phyloP scores from a whole-genome alignment of 371 early-diverging fungal genomes.

The Apophysomyces sp. region DNA sequence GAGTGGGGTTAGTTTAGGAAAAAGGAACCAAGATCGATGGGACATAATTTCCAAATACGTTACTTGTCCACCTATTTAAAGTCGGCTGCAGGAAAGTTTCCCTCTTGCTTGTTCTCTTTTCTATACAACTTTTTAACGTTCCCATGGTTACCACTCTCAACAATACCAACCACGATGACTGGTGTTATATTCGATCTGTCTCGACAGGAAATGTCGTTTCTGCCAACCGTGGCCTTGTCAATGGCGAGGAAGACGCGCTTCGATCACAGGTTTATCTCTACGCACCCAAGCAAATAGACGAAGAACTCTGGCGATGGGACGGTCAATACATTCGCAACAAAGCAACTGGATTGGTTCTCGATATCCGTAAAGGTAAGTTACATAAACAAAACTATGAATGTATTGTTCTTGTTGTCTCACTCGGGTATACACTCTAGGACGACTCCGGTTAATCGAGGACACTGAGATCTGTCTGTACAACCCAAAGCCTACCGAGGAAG shows the following conservation, averaged over 20 bases:
- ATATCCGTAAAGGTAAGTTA: conserved; percentile 9
- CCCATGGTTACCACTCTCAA: not conserved
- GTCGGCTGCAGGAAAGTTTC: not conserved
- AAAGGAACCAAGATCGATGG: not conserved
- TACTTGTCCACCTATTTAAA: not conserved
- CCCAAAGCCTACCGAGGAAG: conserved; percentile 34
- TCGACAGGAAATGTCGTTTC: conserved; percentile 5
- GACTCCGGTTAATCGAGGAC: conserved; percentile 48
- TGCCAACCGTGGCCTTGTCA: not conserved
- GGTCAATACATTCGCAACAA: conserved; percentile 7
- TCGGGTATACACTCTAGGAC: conserved; percentile 17
- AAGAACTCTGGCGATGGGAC: conserved; percentile 11
- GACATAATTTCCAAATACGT: not conserved
- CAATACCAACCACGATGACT: not conserved
- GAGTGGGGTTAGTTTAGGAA: not conserved
- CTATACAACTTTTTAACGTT: not conserved
- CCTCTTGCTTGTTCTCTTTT: not conserved
- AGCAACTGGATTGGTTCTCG: conserved; percentile 5
- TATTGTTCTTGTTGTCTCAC: not conserved
- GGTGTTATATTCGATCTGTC: conserved; percentile 8
- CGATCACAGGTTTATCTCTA: conserved; percentile 9
- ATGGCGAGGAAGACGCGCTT: not conserved
- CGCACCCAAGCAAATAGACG: conserved; percentile 1
- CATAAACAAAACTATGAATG: not conserved
- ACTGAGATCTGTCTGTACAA: conserved; percentile 47